phyloP scores from a whole-genome alignment of 345 rosid species.

The Populus davidiana region DNA sequence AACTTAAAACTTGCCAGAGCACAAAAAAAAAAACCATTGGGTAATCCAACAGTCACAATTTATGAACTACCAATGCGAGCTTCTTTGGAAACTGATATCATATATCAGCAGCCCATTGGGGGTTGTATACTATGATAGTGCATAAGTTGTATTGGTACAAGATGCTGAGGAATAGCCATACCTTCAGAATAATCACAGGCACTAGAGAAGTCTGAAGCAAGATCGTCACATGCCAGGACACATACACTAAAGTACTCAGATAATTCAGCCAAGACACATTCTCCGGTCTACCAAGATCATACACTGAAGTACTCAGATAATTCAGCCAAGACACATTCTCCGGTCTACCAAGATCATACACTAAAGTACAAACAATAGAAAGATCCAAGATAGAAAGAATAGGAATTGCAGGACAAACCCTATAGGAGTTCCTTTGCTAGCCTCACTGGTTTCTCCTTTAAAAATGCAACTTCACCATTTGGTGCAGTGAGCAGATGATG shows the following conservation, averaged over 20 bases:
- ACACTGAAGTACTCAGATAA: not conserved
- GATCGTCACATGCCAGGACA: not conserved
- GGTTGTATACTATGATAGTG: not conserved
- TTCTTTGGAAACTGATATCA: conserved; percentile 13
- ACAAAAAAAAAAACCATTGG: not conserved
- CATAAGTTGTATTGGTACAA: conserved; percentile 5
- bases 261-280: conserved; percentile 6
- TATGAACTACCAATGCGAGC: not conserved
- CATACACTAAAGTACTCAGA: not conserved
- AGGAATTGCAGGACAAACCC: conserved; percentile 9
- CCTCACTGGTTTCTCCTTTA: conserved; percentile 63
- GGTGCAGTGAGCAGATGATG: conserved; percentile 61
- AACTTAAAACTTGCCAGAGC: not conserved
- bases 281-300: conserved; percentile 9
- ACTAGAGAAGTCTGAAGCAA: conserved; percentile 3
- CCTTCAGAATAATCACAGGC: conserved; percentile 4
- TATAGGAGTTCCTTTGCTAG: conserved; percentile 56
- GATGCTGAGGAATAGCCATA: conserved; percentile 14
- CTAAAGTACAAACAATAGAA: conserved; percentile 6
- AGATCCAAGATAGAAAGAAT: conserved; percentile 12
- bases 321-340: not conserved
- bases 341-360: conserved; percentile 8
- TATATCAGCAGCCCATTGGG: conserved; percentile 9
- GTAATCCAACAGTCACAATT: not conserved
- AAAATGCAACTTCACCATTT: conserved; percentile 59